phyloP scores from a whole-genome alignment of 768 basidiomycete genomes.

The Russula sp. region DNA sequence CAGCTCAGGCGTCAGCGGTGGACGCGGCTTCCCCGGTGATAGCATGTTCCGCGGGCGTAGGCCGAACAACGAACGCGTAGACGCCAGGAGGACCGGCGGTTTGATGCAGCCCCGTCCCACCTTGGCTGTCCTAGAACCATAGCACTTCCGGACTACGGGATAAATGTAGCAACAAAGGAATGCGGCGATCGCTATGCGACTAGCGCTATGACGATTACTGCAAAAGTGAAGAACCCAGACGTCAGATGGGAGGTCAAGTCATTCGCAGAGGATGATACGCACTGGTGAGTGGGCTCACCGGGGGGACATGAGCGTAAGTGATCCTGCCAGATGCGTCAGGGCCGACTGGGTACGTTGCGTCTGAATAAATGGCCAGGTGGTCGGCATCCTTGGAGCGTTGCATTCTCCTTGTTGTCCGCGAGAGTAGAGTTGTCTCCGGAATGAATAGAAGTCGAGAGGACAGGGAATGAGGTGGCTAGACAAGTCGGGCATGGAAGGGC shows the following conservation, averaged over 20 bases:
- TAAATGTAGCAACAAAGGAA: slow-evolving; percentile 27
- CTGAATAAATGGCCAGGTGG: slow-evolving; percentile 14
- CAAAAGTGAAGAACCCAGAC: neutral
- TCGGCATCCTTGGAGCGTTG: slow-evolving; percentile 11
- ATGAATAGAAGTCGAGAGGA: neutral
- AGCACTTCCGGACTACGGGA: slow-evolving; percentile 9
- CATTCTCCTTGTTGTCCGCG: slow-evolving; percentile 6
- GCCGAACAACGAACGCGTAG: slow-evolving; percentile 15
- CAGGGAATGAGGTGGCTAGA: neutral
- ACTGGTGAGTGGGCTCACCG: slow-evolving; percentile 22
- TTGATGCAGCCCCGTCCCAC: neutral
- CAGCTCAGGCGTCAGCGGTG: slow-evolving; percentile 14
- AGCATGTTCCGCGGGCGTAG: neutral
- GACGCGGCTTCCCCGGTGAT: neutral
- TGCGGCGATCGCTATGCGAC: slow-evolving; percentile 12
- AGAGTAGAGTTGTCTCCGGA: neutral
- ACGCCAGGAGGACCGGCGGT: neutral
- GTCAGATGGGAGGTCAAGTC: neutral
- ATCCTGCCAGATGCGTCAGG: slow-evolving; percentile 17
- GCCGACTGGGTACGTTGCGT: slow-evolving; percentile 21
- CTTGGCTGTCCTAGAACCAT: neutral
- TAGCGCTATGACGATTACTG: slow-evolving; percentile 13
- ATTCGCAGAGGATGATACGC: neutral
- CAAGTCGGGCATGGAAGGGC: slow-evolving; percentile 5
- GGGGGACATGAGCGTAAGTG: slow-evolving; percentile 18